Base-by-base conservation (phyloP, 2,329 filamentous ascomycete species). In the Coniochaeta ligniaria region DNA sequence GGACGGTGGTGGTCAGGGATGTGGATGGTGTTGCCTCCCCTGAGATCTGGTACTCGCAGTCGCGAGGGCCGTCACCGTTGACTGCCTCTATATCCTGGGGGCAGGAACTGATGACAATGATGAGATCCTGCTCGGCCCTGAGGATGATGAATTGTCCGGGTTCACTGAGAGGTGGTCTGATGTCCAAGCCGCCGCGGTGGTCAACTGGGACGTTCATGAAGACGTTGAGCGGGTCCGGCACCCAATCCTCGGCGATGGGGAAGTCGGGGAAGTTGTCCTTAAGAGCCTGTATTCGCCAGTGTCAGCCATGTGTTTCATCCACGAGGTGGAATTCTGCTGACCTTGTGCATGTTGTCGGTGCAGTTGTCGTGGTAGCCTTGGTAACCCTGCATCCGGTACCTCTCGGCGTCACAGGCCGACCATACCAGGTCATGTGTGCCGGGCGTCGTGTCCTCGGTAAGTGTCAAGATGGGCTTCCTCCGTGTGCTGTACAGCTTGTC, bases 201-300 rank as follows among this genome's bases (percentile, higher is more conserved):
- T 73, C 67, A 31, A 76, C 70, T 20, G 72, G 67, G 3, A 77
- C 70, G 62, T 78, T 78, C 76, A 78, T 78, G 64, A 76, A 78
- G 20, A 77, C 63, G 62, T 78, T 77, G 36, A 78, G 67, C 17
- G 76, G 75, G 59, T 75, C 74, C 1, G 75, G 75, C 3, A 73
- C 68, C 68, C 70, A 71, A 41, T 71, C 70, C 28, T 67, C 68
- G 16, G 68, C 63, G 17, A 70, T 67, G 20, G 60, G 56, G 52
- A 70, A 63, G 16, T 62, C 60, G 12, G 69, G 68, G 24, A 67
- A 69, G 12, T 64, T 64, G 28, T 68, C 62, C 50, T 66, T 62
- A 2, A 76, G 61, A 9, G 68, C 64, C 64, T 66, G 16, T 9
- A 33, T 36, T 31, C 6, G 4, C 24, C 2, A 7, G n/a, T 26